phyloP scores from a whole-genome alignment of 805 yeast genomes.

The Candida tibetensis region DNA sequence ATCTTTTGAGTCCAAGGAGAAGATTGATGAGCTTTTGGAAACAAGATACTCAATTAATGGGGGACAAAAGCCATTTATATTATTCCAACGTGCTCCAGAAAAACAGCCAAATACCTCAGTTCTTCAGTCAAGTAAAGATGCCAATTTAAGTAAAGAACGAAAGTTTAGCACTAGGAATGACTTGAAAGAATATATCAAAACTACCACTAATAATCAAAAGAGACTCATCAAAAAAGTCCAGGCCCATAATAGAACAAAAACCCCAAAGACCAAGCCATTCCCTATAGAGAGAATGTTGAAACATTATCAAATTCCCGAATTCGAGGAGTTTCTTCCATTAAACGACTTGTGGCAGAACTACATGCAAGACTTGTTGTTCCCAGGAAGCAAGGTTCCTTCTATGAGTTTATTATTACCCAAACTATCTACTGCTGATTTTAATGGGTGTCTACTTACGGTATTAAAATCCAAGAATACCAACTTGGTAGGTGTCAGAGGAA shows the following conservation, averaged over 20 bases:
- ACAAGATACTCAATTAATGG: conserved; percentile 46
- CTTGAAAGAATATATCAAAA: conserved; percentile 40
- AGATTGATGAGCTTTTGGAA: conserved; percentile 40
- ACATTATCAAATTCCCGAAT: conserved; percentile 36
- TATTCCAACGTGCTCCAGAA: conserved; percentile 14
- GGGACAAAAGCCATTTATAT: conserved; percentile 44
- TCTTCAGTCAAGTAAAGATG: background rate
- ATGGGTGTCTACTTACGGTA: conserved; percentile 69
- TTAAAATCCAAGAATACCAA: conserved; percentile 53
- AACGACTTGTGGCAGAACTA: conserved; percentile 74
- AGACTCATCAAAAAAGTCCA: conserved; percentile 36
- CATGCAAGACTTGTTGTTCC: conserved; percentile 52
- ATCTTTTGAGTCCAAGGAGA: conserved; percentile 36
- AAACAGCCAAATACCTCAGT: conserved; percentile 4
- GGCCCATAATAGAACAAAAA: conserved; percentile 21
- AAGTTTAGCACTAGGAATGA: conserved; percentile 36
- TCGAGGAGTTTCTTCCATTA: conserved; percentile 52
- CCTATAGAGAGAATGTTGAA: conserved; percentile 22
- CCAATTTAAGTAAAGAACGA: conserved; percentile 13
- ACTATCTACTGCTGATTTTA: conserved; percentile 74
- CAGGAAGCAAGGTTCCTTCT: conserved; percentile 25
- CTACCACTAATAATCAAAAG: conserved; percentile 38
- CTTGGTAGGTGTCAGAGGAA: conserved; percentile 63
- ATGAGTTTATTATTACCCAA: conserved; percentile 44
- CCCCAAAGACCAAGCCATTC: conserved; percentile 19